Percentiles rank a stretch among this genome's conserved stretches.
These are phyloP conservation scores for Botrytis deweyae DNA, from an alignment of 2,329 filamentous ascomycete species.

Conservation along the genomic window DNA sequence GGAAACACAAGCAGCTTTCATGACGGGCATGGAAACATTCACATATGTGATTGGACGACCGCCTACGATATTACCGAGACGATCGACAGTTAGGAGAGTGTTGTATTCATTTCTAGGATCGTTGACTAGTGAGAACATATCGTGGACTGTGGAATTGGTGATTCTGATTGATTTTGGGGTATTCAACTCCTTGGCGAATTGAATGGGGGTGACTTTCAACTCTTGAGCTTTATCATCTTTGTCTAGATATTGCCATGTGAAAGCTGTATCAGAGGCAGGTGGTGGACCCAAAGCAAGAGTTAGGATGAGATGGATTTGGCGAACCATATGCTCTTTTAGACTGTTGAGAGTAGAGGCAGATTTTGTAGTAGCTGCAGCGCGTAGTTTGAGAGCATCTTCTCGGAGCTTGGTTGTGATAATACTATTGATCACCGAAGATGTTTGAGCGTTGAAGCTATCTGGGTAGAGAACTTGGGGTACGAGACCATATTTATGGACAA, in stretches of 20 bases:
- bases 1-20: conserved; percentile 71
- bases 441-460: conserved; percentile 75
- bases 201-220: conserved; percentile 63
- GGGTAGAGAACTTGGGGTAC: conserved; percentile 80
- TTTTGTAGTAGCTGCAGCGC: conserved; percentile 49
- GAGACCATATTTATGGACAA: conserved; percentile 85
- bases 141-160: conserved; percentile 59
- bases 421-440: conserved; percentile 66
- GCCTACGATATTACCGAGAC: conserved; percentile 79
- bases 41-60: conserved; percentile 76
- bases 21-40: conserved; percentile 71
- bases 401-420: conserved; percentile 82
- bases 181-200: conserved; percentile 69
- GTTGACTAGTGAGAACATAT: conserved; percentile 79
- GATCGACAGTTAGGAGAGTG: conserved; percentile 70
- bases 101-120: conserved; percentile 78
- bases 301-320: conserved; percentile 77
- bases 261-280: conserved; percentile 65
- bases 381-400: conserved; percentile 75
- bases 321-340: conserved; percentile 72
- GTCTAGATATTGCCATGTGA: conserved; percentile 79
- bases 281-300: conserved; percentile 80
- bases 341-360: conserved; percentile 17
- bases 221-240: conserved; percentile 62
- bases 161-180: conserved; percentile 57